Base-by-base conservation (phyloP, 2,329 filamentous ascomycete species). In the Penicillium sp. region DNA sequence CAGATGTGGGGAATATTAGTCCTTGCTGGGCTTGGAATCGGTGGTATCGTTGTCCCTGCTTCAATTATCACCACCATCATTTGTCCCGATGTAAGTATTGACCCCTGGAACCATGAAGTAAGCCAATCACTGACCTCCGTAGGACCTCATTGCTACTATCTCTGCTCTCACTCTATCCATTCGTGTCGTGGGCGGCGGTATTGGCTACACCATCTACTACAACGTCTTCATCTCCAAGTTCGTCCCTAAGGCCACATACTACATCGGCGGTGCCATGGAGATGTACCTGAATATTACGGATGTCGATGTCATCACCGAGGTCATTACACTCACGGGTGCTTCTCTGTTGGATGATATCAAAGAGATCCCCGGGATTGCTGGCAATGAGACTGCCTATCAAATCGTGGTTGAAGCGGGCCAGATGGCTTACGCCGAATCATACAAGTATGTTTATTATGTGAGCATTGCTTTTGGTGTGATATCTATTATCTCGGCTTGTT, bases 21-120 rank as follows among this genome's bases (percentile, higher is more conserved):
- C 14, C 67, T 89, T 4, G 85, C 86, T 1, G 83, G 84, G 4
- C 70, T 89, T 2, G 87, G 87, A 7, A 84, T 89, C 4, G 87
- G 87, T 7, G 87, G 85, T 1, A 87, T 90, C 50, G 83, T 89
- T 16, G 84, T 90, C 5, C 87, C 87, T 0, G 83, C 84, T 1
- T 86, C 84, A 1, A 87, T 89, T 62, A 87, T 90, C 56, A 84
- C 85, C 7, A 87, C 85, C 10, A 89, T 90, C 64, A 85, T 89
- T 62, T 89, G 86, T 59, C 87, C 87, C 0, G 84, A 87, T 66
- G 87, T 77, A 64, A 59, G 72, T 29, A 26, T 14, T 42, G 9
- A 13, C 22, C 11, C 4, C 8, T 10, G 27, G 13, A 27, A n/a
- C 10, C 35, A 21, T 21, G 9, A 14, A 13, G n/a, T 16, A 35